Evolutionary conservation across 164 flowering plant genomes (phyloP).

Genomic region (Nymphaea thermarum): DNA sequence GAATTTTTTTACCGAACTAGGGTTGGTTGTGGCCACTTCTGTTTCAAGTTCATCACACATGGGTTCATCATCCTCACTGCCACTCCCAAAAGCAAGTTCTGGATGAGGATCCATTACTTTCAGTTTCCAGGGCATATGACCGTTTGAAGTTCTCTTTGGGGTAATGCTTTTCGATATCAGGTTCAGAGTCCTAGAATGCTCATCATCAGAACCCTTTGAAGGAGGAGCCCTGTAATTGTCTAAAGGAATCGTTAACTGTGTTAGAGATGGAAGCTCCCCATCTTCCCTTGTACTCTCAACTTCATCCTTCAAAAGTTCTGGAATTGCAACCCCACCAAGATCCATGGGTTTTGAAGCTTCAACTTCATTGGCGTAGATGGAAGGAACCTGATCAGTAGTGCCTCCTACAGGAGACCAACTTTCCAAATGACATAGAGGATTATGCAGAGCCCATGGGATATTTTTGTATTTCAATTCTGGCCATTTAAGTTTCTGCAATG

Average conservation of each 20-base stretch:
- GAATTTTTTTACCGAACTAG: constrained; percentile 19
- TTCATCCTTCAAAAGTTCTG: constrained; percentile 44
- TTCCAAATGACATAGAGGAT: constrained; percentile 43
- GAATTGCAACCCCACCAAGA: constrained; percentile 24
- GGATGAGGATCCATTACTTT: constrained; percentile 37
- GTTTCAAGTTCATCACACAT: constrained; percentile 24
- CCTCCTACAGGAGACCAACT: constrained; percentile 40
- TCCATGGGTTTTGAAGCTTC: constrained; percentile 29
- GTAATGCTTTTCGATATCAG: constrained; percentile 55
- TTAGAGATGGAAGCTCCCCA: constrained; percentile 81
- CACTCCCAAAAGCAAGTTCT: constrained; percentile 56
- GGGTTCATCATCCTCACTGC: constrained; percentile 63
- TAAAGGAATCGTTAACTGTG: constrained; percentile 17
- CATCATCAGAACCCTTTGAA: constrained; percentile 28
- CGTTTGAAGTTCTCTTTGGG: constrained; percentile 30
- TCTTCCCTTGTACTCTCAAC: constrained; percentile 61
- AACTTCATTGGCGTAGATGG: constrained; percentile 31
- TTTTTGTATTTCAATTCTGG: constrained; percentile 46
- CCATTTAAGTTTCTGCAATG: constrained; percentile 69
- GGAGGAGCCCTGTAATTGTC: constrained; percentile 23
- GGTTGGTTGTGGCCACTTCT: constrained; percentile 18
- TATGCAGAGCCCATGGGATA: constrained; percentile 82
- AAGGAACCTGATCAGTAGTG: constrained; percentile 15
- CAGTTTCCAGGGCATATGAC: constrained; percentile 47
- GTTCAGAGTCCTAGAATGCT: constrained; percentile 39